Conservation (phyloP, 73 alveolate genomes). For the Paramecium bursaria region DNA sequence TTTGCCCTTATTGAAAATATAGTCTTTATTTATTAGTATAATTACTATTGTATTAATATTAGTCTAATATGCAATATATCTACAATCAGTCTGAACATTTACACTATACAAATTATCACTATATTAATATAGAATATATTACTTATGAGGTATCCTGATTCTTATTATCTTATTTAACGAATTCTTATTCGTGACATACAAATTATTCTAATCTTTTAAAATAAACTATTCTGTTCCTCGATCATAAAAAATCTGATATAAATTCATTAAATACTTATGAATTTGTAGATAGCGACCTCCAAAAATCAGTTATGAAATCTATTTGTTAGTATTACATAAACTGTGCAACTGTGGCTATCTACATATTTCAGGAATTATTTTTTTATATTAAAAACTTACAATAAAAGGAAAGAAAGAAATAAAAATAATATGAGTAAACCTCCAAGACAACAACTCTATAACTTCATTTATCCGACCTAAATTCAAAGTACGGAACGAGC, state of each 20-base stretch:
- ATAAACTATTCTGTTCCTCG: constrained; percentile 29
- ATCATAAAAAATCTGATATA: constrained; percentile 22
- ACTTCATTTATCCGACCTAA: too few relatives aligned
- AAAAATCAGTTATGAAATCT: constrained; percentile 25
- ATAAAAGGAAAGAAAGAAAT: too few relatives aligned
- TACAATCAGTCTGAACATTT: not conserved
- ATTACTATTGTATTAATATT: constrained; percentile 1
- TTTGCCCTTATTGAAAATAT: constrained; percentile 36
- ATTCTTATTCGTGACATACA: not conserved
- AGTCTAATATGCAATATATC: constrained; percentile 37
- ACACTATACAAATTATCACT: not conserved
- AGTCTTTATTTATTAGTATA: not conserved
- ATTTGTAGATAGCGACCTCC: constrained; percentile 6
- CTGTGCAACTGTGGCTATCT: constrained; percentile 40
- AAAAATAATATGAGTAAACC: too few relatives aligned
- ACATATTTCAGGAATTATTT: too few relatives aligned
- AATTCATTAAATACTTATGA: not conserved
- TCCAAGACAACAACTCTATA: too few relatives aligned
- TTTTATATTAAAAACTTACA: too few relatives aligned
- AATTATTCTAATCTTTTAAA: constrained; percentile 20
- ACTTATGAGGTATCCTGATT: constrained; percentile 49
- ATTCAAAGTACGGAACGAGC: too few relatives aligned
- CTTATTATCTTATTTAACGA: not conserved
- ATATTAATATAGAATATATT: too few relatives aligned
- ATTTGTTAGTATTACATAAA: constrained; percentile 14